A percentile compares a stretch with the other conserved stretches of the same genome.
phyloP scores from a whole-genome alignment of 495 filamentous ascomycete species.

The Tuber melanosporum region DNA sequence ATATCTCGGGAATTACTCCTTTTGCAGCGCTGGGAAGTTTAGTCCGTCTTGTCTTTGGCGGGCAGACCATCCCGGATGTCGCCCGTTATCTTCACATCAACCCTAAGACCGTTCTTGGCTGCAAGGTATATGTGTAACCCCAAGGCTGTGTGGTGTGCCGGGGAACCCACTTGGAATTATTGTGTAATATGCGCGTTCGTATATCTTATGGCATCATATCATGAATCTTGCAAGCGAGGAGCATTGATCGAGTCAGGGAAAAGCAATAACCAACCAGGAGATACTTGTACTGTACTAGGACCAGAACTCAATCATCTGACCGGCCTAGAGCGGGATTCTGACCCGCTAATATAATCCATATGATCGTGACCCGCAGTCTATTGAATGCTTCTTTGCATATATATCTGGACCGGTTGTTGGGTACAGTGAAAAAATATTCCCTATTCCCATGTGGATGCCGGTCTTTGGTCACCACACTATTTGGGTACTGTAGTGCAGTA shows the following conservation, averaged over 20 bases:
- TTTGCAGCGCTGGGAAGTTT: not conserved
- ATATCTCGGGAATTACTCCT: not conserved
- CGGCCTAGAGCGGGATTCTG: not conserved
- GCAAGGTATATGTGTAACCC: not conserved
- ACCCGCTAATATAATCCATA: not conserved
- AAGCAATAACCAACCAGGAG: not conserved
- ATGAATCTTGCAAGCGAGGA: not conserved
- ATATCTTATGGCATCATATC: not conserved
- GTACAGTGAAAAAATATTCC: not conserved
- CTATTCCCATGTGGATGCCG: not conserved
- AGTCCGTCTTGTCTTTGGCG: not conserved
- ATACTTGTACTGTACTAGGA: not conserved
- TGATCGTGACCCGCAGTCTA: not conserved
- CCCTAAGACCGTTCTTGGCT: not conserved
- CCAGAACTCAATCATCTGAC: not conserved
- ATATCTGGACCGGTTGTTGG: not conserved
- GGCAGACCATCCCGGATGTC: not conserved
- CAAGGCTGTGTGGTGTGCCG: not conserved
- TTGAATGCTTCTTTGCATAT: not conserved
- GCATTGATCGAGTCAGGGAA: not conserved
- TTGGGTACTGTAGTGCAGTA: not conserved
- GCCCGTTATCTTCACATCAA: not conserved
- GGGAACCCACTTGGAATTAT: not conserved
- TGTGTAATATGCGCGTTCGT: not conserved
- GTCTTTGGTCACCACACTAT: not conserved